These are phyloP conservation scores for Actinidia chinensis DNA, from an alignment of 179 eudicot species.

Conservation along the genomic window DNA sequence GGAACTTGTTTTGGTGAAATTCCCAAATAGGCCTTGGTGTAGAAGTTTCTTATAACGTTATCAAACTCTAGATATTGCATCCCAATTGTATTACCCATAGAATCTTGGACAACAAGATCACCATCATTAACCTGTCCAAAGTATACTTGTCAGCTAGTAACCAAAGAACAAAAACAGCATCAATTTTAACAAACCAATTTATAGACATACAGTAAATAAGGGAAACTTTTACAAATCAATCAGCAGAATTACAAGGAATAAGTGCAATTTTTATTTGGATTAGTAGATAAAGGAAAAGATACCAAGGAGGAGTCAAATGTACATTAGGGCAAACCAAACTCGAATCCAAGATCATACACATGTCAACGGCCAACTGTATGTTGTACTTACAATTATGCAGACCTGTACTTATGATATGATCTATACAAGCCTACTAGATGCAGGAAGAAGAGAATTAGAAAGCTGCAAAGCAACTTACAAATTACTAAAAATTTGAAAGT, in stretches of 20 bases:
- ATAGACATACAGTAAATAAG: slow-evolving; percentile 6
- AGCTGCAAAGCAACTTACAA: too few species aligned
- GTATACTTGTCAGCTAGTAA: neutral
- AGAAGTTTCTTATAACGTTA: slow-evolving; percentile 60
- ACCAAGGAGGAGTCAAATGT: too few species aligned
- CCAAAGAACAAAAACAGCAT: neutral
- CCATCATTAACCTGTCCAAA: slow-evolving; percentile 58
- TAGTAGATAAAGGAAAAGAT: neutral
- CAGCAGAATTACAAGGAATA: neutral
- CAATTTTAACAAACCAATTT: neutral
- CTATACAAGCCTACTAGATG: neutral
- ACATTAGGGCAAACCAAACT: neutral
- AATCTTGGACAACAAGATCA: slow-evolving; percentile 61
- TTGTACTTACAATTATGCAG: neutral
- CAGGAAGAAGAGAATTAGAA: neutral
- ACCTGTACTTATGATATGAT: neutral
- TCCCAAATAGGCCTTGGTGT: slow-evolving; percentile 66
- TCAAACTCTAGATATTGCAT: slow-evolving; percentile 62
- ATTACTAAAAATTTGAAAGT: too few species aligned
- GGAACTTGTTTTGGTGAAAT: slow-evolving; percentile 46
- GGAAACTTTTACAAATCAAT: neutral
- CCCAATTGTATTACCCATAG: slow-evolving; percentile 47
- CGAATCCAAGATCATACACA: neutral
- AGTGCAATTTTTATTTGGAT: neutral
- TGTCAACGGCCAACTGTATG: neutral